Base-by-base conservation (phyloP, 495 filamentous ascomycete species). In the Daldinia caldariorum region DNA sequence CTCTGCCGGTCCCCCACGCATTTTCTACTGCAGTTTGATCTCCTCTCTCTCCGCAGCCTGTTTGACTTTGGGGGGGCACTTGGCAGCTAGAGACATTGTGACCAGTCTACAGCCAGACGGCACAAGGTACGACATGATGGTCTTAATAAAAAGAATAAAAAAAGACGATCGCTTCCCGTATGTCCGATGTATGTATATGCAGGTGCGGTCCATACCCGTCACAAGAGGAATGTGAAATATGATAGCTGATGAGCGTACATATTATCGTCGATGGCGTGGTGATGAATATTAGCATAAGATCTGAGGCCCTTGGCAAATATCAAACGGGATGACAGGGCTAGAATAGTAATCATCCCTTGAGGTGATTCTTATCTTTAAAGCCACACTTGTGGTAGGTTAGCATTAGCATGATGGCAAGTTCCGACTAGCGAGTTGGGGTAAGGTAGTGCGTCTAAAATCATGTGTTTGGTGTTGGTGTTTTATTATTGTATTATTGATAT, bases 311-410 rank as follows among this genome's bases (percentile, higher is more conserved):
- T 71, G 68, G 68, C 68, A 41, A 32, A 26, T 45, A 49, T 53
- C 22, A 53, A 45, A 47, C 37, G 61, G 45, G 32, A 63, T 45
- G 50, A 61, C 41, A 47, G 16, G 37, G 43, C 60, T 16, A 43
- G 68, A 66, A 71, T 58, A 71, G 63, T 71, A 71, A 71, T 71
- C 68, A 62, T 14, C 12, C 12, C 45, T 7, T 47, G 39, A 29
- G 31, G 53, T 47, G 32, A 41, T 57, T 50, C 63, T 66, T 70
- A 65, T 65, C 62, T 41, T 58, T 51, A 14, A 29, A 58, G 61
- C 47, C 16, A 18, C 51, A 26, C 35, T 47, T 49, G 45, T 37
- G 35, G 34, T 39, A 49, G 39, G 31, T 29, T 29, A 14, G 53
- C 34, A 58, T 29, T 29, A 14, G 53, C 34, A 58, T 16, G 20